phyloP scores from a whole-genome alignment of 2,329 filamentous ascomycete genomes.

The Neoascochyta sp. region DNA sequence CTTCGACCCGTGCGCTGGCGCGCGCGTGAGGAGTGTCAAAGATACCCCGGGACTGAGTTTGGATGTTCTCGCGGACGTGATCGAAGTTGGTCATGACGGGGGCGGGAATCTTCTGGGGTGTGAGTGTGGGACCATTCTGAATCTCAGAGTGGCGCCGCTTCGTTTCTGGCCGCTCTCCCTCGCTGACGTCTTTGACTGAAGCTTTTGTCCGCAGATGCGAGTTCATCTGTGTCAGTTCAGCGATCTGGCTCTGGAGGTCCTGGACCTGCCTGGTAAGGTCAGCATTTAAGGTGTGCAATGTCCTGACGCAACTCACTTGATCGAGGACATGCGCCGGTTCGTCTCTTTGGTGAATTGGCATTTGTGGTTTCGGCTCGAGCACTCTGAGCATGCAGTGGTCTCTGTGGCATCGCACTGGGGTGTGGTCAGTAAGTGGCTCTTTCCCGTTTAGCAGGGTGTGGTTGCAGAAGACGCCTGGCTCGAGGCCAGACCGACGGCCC shows the following conservation, averaged over 20 bases:
- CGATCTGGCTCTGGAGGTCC: constrained; percentile 89
- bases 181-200: constrained; percentile 46
- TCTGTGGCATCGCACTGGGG: constrained; percentile 86
- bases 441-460: too few relatives aligned
- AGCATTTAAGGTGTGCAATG: too few relatives aligned
- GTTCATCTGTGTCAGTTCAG: constrained; percentile 76
- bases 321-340: constrained; percentile 96
- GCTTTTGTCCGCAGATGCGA: constrained; percentile 66
- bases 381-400: constrained; percentile 93
- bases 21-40: constrained; percentile 70
- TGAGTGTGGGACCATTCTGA: constrained; percentile 5
- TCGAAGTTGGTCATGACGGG: constrained; percentile 65
- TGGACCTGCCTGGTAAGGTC: constrained; percentile 68
- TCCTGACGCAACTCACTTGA: constrained; percentile 81
- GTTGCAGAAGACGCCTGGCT: too few relatives aligned
- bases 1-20: constrained; percentile 43
- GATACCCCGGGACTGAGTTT: constrained; percentile 70
- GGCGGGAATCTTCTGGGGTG: constrained; percentile 52
- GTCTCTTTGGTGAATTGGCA: constrained; percentile 99
- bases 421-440: too few relatives aligned
- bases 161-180: constrained; percentile 35
- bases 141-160: constrained; percentile 47
- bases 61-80: constrained; percentile 67
- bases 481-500: too few relatives aligned
- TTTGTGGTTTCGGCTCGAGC: constrained; percentile 91